Evolutionary conservation across 768 basidiomycete species (phyloP).

Genomic region (Pleurotus sapidus): DNA sequence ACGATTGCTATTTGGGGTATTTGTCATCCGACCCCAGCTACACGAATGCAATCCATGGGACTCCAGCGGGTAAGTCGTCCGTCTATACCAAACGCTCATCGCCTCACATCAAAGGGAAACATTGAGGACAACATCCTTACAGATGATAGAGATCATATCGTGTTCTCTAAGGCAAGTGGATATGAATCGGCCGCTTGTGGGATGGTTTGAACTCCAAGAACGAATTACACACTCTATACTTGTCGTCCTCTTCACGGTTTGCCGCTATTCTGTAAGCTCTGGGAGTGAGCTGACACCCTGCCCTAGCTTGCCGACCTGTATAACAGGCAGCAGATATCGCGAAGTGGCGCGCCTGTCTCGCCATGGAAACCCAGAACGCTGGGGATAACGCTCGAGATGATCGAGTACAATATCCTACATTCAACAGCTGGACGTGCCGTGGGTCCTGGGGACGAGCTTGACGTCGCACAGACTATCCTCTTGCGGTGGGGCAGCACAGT

Average conservation of each 20-base stretch:
- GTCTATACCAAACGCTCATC: conserved; percentile 10
- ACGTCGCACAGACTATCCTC: conserved; percentile 47
- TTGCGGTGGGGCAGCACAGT: conserved; percentile 55
- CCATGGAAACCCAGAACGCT: conserved; percentile 47
- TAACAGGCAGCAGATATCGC: not conserved
- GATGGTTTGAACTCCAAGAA: conserved; percentile 22
- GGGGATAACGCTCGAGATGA: conserved; percentile 38
- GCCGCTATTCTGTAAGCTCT: not conserved
- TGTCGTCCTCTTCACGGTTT: conserved; percentile 38
- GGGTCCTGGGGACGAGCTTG: conserved; percentile 22
- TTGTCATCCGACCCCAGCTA: conserved; percentile 49
- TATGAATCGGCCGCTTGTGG: conserved; percentile 11
- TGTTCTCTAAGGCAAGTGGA: conserved; percentile 14
- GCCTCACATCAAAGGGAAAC: too few species aligned
- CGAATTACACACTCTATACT: conserved; percentile 36
- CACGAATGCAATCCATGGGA: conserved; percentile 19
- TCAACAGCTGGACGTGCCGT: conserved; percentile 16
- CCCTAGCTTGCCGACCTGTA: conserved; percentile 15
- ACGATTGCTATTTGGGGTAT: conserved; percentile 52
- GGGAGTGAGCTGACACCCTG: not conserved
- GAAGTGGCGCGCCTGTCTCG: conserved; percentile 2
- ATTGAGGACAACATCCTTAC: conserved; percentile 16
- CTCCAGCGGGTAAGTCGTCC: conserved; percentile 12
- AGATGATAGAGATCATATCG: conserved; percentile 15
- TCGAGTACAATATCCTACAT: conserved; percentile 37